Base-by-base conservation (phyloP, 2,329 filamentous ascomycete species). In the Hypoxylon sp. region DNA sequence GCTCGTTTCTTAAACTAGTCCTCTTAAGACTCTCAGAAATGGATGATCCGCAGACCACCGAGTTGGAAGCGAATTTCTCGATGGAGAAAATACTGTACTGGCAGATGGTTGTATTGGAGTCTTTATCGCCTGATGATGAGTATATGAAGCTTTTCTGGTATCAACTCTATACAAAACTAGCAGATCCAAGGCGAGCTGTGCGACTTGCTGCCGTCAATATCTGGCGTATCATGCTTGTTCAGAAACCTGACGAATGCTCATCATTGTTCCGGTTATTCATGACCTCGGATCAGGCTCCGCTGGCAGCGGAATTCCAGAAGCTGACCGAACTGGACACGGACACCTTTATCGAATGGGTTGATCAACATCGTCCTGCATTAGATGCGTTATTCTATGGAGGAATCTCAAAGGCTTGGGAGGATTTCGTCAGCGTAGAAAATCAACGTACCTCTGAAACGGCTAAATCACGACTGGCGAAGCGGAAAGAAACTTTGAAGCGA, bases 41-140 rank as follows among this genome's bases (percentile, higher is more conserved):
- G 57, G 92, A 97, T 55, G 90, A 91, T 35, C 81, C 86, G 0
- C 84, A 89, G 59, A 85, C 83, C 1, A 82, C 86, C 2, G 88
- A 91, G 64, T 78, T 81, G 6, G 90, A 93, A 53, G 89, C 90
- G 0, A 86, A 91, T 27, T 83, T 86, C 0, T 94, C 97, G 64
- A 88, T 99, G 79, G 88, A 93, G 66, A 95, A 94, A 77, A 89
- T 99, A 74, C 89, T 93, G 0, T 98, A 98, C 79, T 99, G 96
- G 96, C 96, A 98, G 78, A 94, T 93, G 20, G 92, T 97, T 17
- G 89, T 99, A 14, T 84, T 99, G 14, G 91, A 90, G 1, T 89
- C 91, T 3, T 89, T 96, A 14, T 91, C 92, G 2, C 85, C 88
- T 6, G 94, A 97, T 49, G 89, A 92, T n/a, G 90, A 93, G 8